Evolutionary conservation across 768 basidiomycete genomes (phyloP).

Genomic region (Fomitopsis serialis): DNA sequence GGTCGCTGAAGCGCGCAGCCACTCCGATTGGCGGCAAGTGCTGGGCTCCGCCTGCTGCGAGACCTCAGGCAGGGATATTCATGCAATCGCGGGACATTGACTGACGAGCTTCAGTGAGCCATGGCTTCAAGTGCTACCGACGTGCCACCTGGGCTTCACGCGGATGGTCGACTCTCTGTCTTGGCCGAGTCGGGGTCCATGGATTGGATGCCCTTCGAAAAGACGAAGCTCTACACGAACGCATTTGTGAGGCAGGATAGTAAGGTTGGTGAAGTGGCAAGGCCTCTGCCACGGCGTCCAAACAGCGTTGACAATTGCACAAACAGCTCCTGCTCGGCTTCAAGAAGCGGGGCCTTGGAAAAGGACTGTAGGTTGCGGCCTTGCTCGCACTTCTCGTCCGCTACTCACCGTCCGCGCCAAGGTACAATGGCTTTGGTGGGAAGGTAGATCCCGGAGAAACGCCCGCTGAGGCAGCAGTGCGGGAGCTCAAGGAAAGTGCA

Average conservation of each 20-base stretch:
- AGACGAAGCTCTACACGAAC: slow-evolving; percentile 56
- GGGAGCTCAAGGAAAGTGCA: slow-evolving; percentile 56
- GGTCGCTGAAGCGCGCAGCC: too few relatives aligned
- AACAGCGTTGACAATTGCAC: slow-evolving; percentile 14
- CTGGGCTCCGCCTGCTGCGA: too few relatives aligned
- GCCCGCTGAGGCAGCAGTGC: slow-evolving; percentile 59
- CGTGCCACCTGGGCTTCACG: too few relatives aligned
- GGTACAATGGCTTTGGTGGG: slow-evolving; percentile 88
- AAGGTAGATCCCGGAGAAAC: slow-evolving; percentile 79
- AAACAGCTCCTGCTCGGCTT: slow-evolving; percentile 64
- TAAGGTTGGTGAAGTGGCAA: slow-evolving; percentile 11
- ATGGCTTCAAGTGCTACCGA: too few relatives aligned
- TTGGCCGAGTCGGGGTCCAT: not conserved
- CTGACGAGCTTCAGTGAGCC: too few relatives aligned
- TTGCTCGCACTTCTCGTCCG: slow-evolving; percentile 27
- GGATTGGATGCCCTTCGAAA: slow-evolving; percentile 43
- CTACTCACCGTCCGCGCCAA: slow-evolving; percentile 21
- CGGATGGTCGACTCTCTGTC: too few relatives aligned
- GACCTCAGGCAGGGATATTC: too few relatives aligned
- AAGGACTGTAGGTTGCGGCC: slow-evolving; percentile 44
- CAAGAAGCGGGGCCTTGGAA: slow-evolving; percentile 78
- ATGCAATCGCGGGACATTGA: too few relatives aligned
- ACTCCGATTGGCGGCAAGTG: too few relatives aligned
- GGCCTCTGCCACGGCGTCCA: not conserved
- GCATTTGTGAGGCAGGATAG: slow-evolving; percentile 55